Evolutionary conservation across 208 protist species (phyloP), one percentile per base, ranked within the genome.

Genomic region (Acanthamoeba healyi): DNA sequence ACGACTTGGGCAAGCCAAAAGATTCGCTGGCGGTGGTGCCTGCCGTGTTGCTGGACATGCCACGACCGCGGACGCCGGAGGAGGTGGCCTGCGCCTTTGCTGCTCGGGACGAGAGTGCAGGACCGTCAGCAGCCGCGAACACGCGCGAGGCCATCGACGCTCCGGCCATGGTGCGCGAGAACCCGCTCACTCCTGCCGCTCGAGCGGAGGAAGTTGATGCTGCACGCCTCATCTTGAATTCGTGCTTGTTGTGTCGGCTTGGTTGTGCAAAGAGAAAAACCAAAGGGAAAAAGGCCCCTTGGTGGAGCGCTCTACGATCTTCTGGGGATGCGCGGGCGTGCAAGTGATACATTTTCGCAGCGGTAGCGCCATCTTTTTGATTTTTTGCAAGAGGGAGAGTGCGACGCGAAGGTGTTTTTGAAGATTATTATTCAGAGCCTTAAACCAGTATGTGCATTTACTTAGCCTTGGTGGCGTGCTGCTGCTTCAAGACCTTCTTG

Each of bases 401-500:
- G 44, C 6, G 17, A 24, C 6, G n/a, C 4, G 5, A 24, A 65
- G 58, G 24, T 10, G 26, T n/a, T 44, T 77, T 77, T 22, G 65
- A 42, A 44, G 51, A 56, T 77, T 29, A 44, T 77, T 36, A 77
- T 77, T 77, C 65, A 77, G 65, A 77, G 65, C 51, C n/a, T 67
- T 61, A 70, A 24, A 63, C 14, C 54, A 3, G 46, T 77, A 77
- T 77, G 65, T 77, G 44, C 74, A 84, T 67, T 67, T 89, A 70
- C 82, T 92, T 92, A 17, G 74, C 74, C 56, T 72, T 79, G 70
- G 63, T 74, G 26, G 82, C 82, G 29, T 26, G n/a, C 70, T 84
- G 77, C 70, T 63, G 38, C 91, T 96, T 98, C 93, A 97, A 94
- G 32, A 98, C 96, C 40, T 94, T 82, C 98, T 99, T 99, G 81